phyloP scores from a whole-genome alignment of 2,329 filamentous ascomycete genomes.

The Sclerotinia minor region DNA sequence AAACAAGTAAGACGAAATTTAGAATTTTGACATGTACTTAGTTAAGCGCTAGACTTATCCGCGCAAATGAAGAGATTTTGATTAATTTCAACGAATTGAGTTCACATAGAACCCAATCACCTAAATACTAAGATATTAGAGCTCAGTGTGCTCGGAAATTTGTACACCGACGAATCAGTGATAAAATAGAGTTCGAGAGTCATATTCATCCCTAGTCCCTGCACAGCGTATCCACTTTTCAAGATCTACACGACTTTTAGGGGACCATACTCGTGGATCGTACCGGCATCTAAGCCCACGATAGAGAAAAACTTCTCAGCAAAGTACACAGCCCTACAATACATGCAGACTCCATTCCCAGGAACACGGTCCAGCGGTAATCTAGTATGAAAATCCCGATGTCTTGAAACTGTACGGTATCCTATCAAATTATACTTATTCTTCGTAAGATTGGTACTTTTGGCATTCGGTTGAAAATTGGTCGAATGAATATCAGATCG shows the following conservation, averaged over 20 bases:
- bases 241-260: neutral
- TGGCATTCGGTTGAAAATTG: too few species aligned
- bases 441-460: too few species aligned
- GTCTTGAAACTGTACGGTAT: too few species aligned
- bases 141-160: neutral
- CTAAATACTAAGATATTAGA: neutral
- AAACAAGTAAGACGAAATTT: too few species aligned
- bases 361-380: conserved; percentile 2
- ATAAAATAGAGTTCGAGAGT: neutral
- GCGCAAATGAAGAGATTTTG: neutral
- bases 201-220: neutral
- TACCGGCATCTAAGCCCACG: neutral
- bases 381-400: neutral
- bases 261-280: neutral
- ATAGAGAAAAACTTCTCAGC: neutral
- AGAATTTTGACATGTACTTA: neutral
- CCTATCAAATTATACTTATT: too few species aligned
- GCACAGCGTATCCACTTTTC: neutral
- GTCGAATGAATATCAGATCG: too few species aligned
- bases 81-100: neutral
- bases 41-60: neutral
- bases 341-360: neutral
- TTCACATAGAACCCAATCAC: too few species aligned
- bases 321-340: conserved; percentile 8
- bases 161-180: neutral